These are phyloP conservation scores for Backusella tuberculispora DNA, from an alignment of 192 early-diverging fungal species.

Conservation along the genomic window DNA sequence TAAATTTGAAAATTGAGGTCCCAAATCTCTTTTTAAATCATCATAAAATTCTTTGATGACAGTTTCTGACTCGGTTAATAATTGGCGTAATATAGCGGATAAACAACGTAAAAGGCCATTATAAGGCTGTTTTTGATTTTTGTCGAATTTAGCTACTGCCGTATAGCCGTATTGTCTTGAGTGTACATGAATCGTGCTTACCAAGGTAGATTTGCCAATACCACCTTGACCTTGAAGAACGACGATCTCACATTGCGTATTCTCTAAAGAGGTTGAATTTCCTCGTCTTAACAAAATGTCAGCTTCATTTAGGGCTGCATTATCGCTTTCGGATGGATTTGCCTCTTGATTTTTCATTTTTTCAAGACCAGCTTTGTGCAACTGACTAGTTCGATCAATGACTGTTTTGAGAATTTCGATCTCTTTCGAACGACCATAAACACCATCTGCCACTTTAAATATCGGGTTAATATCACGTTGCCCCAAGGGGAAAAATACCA, in stretches of 20 bases:
- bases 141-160: constrained; percentile 33
- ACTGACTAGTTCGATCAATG: neutral
- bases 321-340: neutral
- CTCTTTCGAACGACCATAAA: constrained; percentile 28
- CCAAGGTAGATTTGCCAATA: constrained; percentile 32
- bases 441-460: constrained; percentile 19
- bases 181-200: constrained; percentile 22
- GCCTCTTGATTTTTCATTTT: constrained; percentile 1
- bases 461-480: constrained; percentile 28
- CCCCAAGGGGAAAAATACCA: constrained; percentile 29
- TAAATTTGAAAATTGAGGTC: constrained; percentile 34
- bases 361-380: neutral
- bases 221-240: constrained; percentile 31
- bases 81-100: constrained; percentile 25
- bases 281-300: neutral
- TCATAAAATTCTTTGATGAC: constrained; percentile 29
- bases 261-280: neutral
- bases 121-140: constrained; percentile 32
- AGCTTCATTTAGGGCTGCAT: constrained; percentile 8
- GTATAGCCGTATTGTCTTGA: constrained; percentile 32
- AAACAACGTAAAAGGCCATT: constrained; percentile 31
- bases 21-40: constrained; percentile 25
- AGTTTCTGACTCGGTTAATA: constrained; percentile 30
- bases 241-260: constrained; percentile 12
- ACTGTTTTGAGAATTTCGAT: constrained; percentile 18